Percentiles rank a stretch among this genome's conserved stretches.
phyloP scores from a whole-genome alignment of 2,329 filamentous ascomycete species.

The Cladosporium sp. region DNA sequence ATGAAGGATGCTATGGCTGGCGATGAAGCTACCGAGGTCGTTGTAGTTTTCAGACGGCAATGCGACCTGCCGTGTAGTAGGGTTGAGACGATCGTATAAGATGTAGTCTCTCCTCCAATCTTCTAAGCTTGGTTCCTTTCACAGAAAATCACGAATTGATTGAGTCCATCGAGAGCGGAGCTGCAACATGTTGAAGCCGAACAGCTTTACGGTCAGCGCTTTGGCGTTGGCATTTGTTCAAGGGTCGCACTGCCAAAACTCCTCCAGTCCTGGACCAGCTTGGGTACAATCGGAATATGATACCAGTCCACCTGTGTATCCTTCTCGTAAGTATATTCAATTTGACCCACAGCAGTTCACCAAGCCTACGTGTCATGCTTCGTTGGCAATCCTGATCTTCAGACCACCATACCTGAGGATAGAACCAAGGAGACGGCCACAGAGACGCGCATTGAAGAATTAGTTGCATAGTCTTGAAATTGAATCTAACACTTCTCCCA shows the following conservation, averaged over 20 bases:
- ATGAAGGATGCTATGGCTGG: neutral
- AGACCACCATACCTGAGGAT: neutral
- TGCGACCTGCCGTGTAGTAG: neutral
- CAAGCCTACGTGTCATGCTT: neutral
- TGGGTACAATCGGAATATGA: constrained; percentile 30
- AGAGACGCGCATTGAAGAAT: neutral
- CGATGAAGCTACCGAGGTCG: neutral
- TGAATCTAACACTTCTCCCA: constrained; percentile 9
- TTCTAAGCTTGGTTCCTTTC: neutral
- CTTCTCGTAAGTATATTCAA: constrained; percentile 23
- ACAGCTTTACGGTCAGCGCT: neutral
- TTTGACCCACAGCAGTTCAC: neutral
- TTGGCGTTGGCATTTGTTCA: neutral
- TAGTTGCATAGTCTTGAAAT: neutral
- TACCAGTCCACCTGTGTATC: constrained; percentile 29
- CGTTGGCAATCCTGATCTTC: neutral
- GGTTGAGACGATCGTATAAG: neutral
- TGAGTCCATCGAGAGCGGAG: neutral
- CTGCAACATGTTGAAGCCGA: neutral
- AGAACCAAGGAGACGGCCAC: neutral
- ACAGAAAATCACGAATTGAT: neutral
- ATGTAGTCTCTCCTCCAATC: neutral
- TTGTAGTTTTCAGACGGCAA: neutral
- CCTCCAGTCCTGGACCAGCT: constrained; percentile 20
- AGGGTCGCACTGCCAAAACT: constrained; percentile 19